Evolutionary conservation across 2,329 filamentous ascomycete genomes (phyloP), one percentile per base, ranked within the genome.

Genomic region (Zopfia rhizophila): DNA sequence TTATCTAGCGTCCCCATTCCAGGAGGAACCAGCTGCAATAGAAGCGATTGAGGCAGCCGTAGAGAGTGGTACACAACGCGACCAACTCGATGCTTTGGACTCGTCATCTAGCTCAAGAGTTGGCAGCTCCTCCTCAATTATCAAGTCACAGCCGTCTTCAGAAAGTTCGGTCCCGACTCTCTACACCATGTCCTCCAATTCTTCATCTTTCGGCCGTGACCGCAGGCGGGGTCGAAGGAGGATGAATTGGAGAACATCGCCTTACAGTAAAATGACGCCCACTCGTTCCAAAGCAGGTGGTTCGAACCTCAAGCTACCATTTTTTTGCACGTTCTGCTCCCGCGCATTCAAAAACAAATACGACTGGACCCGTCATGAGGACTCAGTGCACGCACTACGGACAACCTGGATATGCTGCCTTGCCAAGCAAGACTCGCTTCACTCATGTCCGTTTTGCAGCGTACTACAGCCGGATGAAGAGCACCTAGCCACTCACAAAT

Each of bases 401-500:
- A 71, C 66, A 4, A 71, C 68, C 3, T 71, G 66, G 66, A 67
- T 70, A 13, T 71, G 66, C 45, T 70, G 66, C 42, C 61, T 66
- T 39, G 60, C 49, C 1, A 69, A 64, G 24, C 52, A 46, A 8
- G 36, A 53, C 11, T 42, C 53, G 4, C 49, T 69, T n/a, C 48
- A 56, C 17, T 58, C 54, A 2, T 69, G 66, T 32, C 65, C 65
- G 1, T 69, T 71, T 27, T 69, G 66, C 35, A 66, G 66, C 10
- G 56, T 63, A n/a, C 39, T 45, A 13, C 37, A 52, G 27, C 66
- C 68, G n/a, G 63, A 68, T 32, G 66, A 70, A 33, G 49, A 51
- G n/a, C 67, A 70, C 27, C 56, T 70, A 60, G 57, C 65, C 14
- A 53, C 52, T 2, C 67, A 70, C 48, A 68, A 64, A 28, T 70